phyloP scores from a whole-genome alignment of 768 basidiomycete genomes.

The Russula compacta region DNA sequence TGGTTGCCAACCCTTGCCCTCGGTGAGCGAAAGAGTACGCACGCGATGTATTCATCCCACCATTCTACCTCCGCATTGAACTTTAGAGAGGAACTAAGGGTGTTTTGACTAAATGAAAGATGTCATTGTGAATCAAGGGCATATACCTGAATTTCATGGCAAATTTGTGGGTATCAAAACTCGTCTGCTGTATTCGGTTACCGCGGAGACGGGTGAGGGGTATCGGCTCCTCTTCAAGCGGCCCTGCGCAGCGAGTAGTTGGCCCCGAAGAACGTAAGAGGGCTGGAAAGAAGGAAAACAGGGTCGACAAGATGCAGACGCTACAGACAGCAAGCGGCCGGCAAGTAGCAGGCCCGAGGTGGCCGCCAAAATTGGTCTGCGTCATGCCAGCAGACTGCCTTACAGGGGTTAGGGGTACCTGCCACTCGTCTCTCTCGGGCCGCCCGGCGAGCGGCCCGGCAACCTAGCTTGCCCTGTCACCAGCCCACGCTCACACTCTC shows the following conservation, averaged over 20 bases:
- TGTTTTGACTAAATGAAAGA: too few species aligned
- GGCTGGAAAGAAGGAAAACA: conserved; percentile 2
- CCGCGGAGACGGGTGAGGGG: conserved; percentile 9
- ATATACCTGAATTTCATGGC: conserved; percentile 57
- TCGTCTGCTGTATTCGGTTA: neutral
- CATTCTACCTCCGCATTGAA: conserved; percentile 89
- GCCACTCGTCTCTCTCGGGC: too few species aligned
- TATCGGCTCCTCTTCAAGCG: conserved; percentile 9
- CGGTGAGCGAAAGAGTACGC: conserved; percentile 27
- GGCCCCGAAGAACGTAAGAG: conserved; percentile 5
- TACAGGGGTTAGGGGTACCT: too few species aligned
- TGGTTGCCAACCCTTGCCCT: neutral
- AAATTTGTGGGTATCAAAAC: conserved; percentile 9
- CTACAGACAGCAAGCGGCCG: too few species aligned
- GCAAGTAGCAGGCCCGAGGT: too few species aligned
- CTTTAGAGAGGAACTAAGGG: conserved; percentile 65
- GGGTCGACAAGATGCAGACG: neutral
- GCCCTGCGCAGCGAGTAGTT: neutral
- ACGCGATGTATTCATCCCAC: conserved; percentile 91
- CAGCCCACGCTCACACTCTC: too few species aligned
- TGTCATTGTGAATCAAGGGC: neutral
- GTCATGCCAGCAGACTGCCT: too few species aligned
- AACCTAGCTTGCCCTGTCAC: too few species aligned
- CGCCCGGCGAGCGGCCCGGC: too few species aligned
- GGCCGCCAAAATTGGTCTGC: neutral